Base-by-base conservation (phyloP, 768 basidiomycete species). In the Tephrocybe sp. region DNA sequence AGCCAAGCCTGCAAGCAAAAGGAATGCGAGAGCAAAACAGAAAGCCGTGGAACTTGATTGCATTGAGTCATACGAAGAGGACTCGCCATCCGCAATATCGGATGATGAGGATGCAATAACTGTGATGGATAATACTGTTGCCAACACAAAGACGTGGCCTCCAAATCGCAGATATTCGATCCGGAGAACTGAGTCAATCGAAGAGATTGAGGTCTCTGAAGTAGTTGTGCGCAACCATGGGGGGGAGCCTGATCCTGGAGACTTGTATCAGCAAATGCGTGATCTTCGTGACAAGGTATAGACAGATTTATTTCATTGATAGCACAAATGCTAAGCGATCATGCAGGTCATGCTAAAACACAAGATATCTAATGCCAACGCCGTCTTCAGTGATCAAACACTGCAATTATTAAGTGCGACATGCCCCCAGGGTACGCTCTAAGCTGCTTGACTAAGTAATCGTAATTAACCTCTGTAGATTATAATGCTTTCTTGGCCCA, bases 341-440 rank as follows among this genome's bases (percentile, higher is more conserved):
- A 30, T 16, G 8, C 33, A 34, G 71, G 61, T 75, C 6, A 61
- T 62, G 52, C 45, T 36, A 3, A 52, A 52, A 30, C 54, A 67
- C 27, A 44, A 57, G 15, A 46, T 71, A 40, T 44, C 50, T 18
- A 45, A 54, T n/a, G 58, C 62, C 25, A 57, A 67, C 22, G 67
- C 69, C 15, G 57, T 73, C 25, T 62, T 74, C 19, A 64, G 64
- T 8, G 68, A 74, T 49, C 63, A 63, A 25, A 61, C 61, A 11
- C 47, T 79, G 33, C 58, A 71, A 55, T 57, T 57, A 19, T 49
- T 79, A 6, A 74, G 74, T 49, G 53, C 58, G 4, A 65, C 63
- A 10, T 66, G 71, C 44, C 78, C 78, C 1, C 55, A 61, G 58
- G 79, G 79, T 75, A 47, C 37, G 52, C 11, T 7, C 33, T 37